Evolutionary conservation across 1,284 basidiomycete genomes (phyloP).

Genomic region (Thelephora terrestris): DNA sequence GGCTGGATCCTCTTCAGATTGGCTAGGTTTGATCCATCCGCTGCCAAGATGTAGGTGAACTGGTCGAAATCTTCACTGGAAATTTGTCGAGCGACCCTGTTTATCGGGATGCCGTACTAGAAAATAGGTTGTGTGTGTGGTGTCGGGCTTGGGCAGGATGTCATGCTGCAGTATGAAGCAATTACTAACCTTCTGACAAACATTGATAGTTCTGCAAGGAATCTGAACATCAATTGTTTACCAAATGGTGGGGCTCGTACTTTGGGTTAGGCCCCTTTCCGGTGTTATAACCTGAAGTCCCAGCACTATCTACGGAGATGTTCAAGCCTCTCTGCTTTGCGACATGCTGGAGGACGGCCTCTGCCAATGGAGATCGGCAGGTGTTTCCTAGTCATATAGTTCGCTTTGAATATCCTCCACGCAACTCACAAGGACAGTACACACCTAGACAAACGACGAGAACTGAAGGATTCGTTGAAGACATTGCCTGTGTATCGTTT

Average conservation of each 20-base stretch:
- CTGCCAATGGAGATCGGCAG: slow-evolving; percentile 73
- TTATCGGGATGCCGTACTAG: slow-evolving; percentile 54
- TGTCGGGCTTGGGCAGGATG: neutral
- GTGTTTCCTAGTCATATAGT: slow-evolving; percentile 59
- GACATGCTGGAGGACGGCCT: slow-evolving; percentile 57
- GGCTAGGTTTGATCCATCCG: slow-evolving; percentile 56
- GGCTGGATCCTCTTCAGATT: slow-evolving; percentile 48
- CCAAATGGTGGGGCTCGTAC: slow-evolving; percentile 22
- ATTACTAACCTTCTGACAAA: slow-evolving; percentile 46
- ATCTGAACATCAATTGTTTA: neutral
- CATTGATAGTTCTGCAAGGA: slow-evolving; percentile 39
- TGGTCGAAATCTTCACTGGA: slow-evolving; percentile 43
- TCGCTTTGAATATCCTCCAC: too few species aligned
- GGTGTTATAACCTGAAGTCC: slow-evolving; percentile 62
- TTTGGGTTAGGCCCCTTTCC: slow-evolving; percentile 66
- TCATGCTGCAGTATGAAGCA: too few species aligned
- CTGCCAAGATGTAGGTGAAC: slow-evolving; percentile 64
- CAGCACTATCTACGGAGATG: slow-evolving; percentile 60
- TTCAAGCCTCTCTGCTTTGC: slow-evolving; percentile 54
- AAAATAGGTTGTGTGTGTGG: neutral
- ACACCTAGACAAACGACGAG: neutral
- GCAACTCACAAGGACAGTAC: too few species aligned
- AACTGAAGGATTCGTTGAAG: neutral
- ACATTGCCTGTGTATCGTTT: too few species aligned
- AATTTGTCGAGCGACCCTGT: slow-evolving; percentile 52